phyloP scores from a whole-genome alignment of 306 rosid species.

The Cotoneaster glaucophyllus region DNA sequence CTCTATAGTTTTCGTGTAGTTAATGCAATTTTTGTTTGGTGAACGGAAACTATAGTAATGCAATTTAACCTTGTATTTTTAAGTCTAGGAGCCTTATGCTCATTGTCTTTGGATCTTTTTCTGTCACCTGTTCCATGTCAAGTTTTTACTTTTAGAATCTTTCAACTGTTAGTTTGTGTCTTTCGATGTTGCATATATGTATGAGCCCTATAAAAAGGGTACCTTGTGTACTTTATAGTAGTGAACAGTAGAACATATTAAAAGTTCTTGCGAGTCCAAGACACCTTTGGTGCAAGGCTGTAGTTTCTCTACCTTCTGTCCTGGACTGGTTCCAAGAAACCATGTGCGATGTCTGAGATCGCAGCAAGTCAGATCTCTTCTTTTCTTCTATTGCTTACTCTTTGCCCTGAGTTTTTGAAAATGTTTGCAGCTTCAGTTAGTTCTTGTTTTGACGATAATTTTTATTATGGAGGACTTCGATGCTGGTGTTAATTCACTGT shows the following conservation, averaged over 20 bases:
- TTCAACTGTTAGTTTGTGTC: background rate
- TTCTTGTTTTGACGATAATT: background rate
- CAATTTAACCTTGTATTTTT: background rate
- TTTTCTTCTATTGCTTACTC: background rate
- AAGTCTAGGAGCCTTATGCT: background rate
- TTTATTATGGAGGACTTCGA: conserved; percentile 8
- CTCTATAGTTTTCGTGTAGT: background rate
- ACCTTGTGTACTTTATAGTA: background rate
- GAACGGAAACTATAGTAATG: background rate
- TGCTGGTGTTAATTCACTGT: conserved; percentile 23
- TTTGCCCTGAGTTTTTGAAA: background rate
- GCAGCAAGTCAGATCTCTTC: background rate
- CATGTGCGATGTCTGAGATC: background rate
- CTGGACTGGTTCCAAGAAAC: background rate
- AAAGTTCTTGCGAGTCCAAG: too few species aligned
- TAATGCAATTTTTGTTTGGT: background rate
- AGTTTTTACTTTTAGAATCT: background rate
- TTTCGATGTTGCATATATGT: background rate
- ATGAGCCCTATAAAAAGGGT: background rate
- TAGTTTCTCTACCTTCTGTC: background rate
- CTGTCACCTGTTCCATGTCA: background rate
- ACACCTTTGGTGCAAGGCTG: background rate
- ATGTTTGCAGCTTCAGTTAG: conserved; percentile 4
- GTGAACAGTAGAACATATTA: background rate
- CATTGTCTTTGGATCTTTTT: background rate